Evolutionary conservation across 2,329 filamentous ascomycete genomes (phyloP).

Genomic region (Elsinoe fawcettii): DNA sequence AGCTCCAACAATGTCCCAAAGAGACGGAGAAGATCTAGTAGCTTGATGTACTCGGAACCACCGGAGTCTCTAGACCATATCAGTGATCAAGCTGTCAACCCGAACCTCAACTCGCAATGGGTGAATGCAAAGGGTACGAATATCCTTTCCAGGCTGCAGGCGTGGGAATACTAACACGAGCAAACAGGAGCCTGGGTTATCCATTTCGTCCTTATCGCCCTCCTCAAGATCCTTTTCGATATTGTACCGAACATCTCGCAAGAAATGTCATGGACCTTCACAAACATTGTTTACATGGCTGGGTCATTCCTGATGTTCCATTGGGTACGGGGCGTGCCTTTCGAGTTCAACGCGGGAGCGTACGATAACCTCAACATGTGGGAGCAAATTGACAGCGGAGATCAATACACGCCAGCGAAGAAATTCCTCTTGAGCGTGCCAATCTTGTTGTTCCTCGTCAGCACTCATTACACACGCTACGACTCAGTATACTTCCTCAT

Average conservation of each 20-base stretch:
- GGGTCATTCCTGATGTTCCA: constrained; percentile 99
- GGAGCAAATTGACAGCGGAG: constrained; percentile 99
- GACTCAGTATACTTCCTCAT: constrained; percentile 94
- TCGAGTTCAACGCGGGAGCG: constrained; percentile 96
- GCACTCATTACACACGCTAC: constrained; percentile 98
- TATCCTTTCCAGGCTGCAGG: not conserved
- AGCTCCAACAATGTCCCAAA: constrained; percentile 49
- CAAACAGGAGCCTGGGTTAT: constrained; percentile 87
- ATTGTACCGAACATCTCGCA: constrained; percentile 94
- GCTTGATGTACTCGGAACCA: constrained; percentile 96
- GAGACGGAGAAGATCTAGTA: constrained; percentile 87
- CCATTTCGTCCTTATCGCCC: constrained; percentile 84
- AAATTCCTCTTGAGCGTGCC: constrained; percentile 95
- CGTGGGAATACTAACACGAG: constrained; percentile 19
- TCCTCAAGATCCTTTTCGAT: constrained; percentile 93
- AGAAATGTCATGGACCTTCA: constrained; percentile 97
- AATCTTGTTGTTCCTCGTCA: constrained; percentile 87
- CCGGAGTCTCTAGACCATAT: constrained; percentile 95
- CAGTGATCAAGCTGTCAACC: constrained; percentile 88
- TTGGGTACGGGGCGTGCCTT: constrained; percentile 93
- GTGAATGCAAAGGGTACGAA: constrained; percentile 90
- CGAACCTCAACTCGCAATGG: constrained; percentile 97
- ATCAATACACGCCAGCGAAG: constrained; percentile 97
- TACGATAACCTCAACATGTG: constrained; percentile 99
- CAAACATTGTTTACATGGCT: constrained; percentile 98